A percentile compares a stretch with the other conserved stretches of the same genome.
These are phyloP conservation scores for Solanum stenotomum DNA, from an alignment of 257 asterid species.

Conservation along the genomic window DNA sequence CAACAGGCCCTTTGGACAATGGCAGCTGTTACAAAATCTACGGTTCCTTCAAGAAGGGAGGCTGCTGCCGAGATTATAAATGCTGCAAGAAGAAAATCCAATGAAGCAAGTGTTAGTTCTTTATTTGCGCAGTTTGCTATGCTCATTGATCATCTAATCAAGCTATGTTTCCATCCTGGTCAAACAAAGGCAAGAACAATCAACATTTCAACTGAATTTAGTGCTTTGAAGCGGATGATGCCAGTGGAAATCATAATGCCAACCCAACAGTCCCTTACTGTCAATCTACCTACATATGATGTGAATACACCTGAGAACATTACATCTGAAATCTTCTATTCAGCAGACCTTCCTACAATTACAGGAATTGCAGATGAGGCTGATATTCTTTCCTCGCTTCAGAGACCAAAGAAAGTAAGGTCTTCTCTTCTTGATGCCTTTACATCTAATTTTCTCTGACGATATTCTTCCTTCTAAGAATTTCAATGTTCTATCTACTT, in stretches of 20 bases:
- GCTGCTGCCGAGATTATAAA: constrained; percentile 97
- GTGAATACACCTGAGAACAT: constrained; percentile 34
- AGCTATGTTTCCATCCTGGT: constrained; percentile 86
- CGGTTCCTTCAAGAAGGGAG: constrained; percentile 80
- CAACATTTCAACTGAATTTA: constrained; percentile 80
- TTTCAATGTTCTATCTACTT: not conserved
- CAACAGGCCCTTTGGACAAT: constrained; percentile 99
- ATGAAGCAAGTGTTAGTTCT: constrained; percentile 52
- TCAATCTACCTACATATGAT: constrained; percentile 63
- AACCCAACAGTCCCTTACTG: constrained; percentile 79
- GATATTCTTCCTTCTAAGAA: not conserved
- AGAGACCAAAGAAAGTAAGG: constrained; percentile 90
- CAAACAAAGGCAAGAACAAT: constrained; percentile 71
- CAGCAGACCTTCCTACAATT: constrained; percentile 71
- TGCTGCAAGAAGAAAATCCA: constrained; percentile 75
- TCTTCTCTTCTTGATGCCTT: constrained; percentile 1
- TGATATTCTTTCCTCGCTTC: constrained; percentile 94
- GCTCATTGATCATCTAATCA: constrained; percentile 83
- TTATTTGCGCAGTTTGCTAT: constrained; percentile 79
- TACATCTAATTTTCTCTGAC: not conserved
- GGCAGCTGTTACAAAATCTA: constrained; percentile 97
- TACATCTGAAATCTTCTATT: constrained; percentile 56
- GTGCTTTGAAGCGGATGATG: constrained; percentile 94
- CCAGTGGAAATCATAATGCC: constrained; percentile 96
- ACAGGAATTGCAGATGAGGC: constrained; percentile 94